phyloP scores from a whole-genome alignment of 164 flowering plant species.

The Kalanchoe fedtschenkoi region DNA sequence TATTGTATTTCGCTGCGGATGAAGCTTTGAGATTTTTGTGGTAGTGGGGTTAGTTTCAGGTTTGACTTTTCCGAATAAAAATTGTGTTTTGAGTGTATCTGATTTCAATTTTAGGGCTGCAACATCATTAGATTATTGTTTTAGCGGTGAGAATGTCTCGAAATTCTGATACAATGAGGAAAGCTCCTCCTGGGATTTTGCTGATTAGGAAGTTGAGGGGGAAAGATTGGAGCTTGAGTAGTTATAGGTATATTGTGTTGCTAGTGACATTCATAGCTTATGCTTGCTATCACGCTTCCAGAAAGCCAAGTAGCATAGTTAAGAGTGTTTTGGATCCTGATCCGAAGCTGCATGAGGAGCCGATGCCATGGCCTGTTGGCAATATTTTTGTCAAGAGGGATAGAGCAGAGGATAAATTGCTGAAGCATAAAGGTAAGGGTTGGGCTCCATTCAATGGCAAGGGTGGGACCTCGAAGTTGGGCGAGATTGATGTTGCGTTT shows the following conservation, averaged over 20 bases:
- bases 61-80: no score
- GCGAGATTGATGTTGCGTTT: slow-evolving; percentile 85
- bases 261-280: slow-evolving; percentile 79
- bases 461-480: slow-evolving; percentile 71
- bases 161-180: slow-evolving; percentile 13
- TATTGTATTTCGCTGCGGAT: no score
- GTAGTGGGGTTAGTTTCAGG: no score
- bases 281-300: slow-evolving; percentile 79
- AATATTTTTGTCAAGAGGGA: slow-evolving; percentile 35
- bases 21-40: no score
- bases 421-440: slow-evolving; percentile 19
- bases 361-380: slow-evolving; percentile 51
- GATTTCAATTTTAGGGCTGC: no score
- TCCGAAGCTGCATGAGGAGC: slow-evolving; percentile 7
- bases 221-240: slow-evolving; percentile 34
- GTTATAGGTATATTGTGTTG: slow-evolving; percentile 51
- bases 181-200: slow-evolving; percentile 52
- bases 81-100: no score
- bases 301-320: slow-evolving; percentile 85
- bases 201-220: slow-evolving; percentile 38
- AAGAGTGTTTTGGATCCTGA: slow-evolving; percentile 71
- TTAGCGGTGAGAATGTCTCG: no score
- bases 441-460: slow-evolving; percentile 78
- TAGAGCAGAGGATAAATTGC: slow-evolving; percentile 5
- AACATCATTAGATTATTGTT: no score